These are phyloP conservation scores for Vigna radiata DNA, from an alignment of 306 rosid species.

Conservation along the genomic window DNA sequence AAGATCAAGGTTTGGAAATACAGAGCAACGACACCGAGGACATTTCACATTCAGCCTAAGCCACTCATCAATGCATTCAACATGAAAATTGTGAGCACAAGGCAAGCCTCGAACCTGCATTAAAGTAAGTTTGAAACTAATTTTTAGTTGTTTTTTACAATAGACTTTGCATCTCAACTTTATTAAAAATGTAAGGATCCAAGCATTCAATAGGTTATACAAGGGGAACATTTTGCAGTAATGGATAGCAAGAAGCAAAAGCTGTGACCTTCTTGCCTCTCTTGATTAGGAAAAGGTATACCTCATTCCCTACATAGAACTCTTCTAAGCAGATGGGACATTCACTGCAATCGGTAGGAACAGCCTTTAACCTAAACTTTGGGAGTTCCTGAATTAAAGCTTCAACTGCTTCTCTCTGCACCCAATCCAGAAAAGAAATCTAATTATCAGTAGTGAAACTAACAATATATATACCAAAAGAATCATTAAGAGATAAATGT, in stretches of 20 bases:
- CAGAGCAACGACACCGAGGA: constrained; percentile 99
- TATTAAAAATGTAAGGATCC: constrained; percentile 13
- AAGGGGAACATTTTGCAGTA: constrained; percentile 20
- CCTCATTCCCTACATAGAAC: constrained; percentile 94
- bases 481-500: background rate
- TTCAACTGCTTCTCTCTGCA: constrained; percentile 98
- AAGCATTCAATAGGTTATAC: constrained; percentile 16
- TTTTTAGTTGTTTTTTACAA: constrained; percentile 17
- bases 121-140: constrained; percentile 42
- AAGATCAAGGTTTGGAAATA: constrained; percentile 98
- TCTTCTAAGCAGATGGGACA: constrained; percentile 99
- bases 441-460: constrained; percentile 45
- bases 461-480: constrained; percentile 1
- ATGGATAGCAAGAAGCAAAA: constrained; percentile 7
- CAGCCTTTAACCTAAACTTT: constrained; percentile 93
- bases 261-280: constrained; percentile 12
- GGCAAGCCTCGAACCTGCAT: constrained; percentile 98
- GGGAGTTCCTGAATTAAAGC: constrained; percentile 99
- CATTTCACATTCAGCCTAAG: constrained; percentile 98
- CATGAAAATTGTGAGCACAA: constrained; percentile 98
- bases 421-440: constrained; percentile 44
- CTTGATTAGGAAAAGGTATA: constrained; percentile 42
- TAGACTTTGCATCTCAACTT: constrained; percentile 21
- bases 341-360: constrained; percentile 98
- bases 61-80: constrained; percentile 98